Evolutionary conservation across 2,329 filamentous ascomycete species (phyloP).

Genomic region (Pseudocercospora eumusae): DNA sequence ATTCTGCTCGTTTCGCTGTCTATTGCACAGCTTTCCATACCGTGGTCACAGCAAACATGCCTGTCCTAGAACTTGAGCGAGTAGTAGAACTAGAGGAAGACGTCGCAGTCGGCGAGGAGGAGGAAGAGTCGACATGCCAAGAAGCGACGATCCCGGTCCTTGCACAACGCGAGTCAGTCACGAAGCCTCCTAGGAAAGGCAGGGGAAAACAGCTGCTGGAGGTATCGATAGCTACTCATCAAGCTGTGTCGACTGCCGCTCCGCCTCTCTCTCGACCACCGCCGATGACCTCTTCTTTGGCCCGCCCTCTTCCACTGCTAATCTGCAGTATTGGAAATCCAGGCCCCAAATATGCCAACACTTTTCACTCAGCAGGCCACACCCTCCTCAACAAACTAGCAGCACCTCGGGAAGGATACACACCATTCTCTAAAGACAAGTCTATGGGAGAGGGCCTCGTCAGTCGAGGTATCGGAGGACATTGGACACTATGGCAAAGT

Average conservation of each 20-base stretch:
- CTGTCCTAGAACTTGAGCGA: background rate
- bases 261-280: conserved; percentile 3
- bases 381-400: conserved; percentile 66
- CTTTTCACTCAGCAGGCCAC: conserved; percentile 86
- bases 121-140: background rate
- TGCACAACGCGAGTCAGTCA: conserved; percentile 15
- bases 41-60: background rate
- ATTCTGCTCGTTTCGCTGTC: background rate
- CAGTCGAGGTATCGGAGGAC: conserved; percentile 43
- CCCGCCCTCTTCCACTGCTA: conserved; percentile 58
- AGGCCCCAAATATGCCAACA: conserved; percentile 66
- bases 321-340: conserved; percentile 89
- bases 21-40: background rate
- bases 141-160: conserved; percentile 4
- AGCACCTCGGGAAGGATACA: conserved; percentile 45
- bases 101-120: background rate
- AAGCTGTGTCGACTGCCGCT: background rate
- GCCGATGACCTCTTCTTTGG: conserved; percentile 23
- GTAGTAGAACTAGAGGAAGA: background rate
- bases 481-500: conserved; percentile 71
- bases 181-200: conserved; percentile 13
- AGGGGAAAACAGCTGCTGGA: too few relatives aligned
- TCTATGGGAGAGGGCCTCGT: conserved; percentile 54
- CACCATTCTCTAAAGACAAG: conserved; percentile 43
- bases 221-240: too few relatives aligned